These are phyloP conservation scores for Phialophora macrospora DNA, from an alignment of 2,329 filamentous ascomycete species.

Conservation along the genomic window DNA sequence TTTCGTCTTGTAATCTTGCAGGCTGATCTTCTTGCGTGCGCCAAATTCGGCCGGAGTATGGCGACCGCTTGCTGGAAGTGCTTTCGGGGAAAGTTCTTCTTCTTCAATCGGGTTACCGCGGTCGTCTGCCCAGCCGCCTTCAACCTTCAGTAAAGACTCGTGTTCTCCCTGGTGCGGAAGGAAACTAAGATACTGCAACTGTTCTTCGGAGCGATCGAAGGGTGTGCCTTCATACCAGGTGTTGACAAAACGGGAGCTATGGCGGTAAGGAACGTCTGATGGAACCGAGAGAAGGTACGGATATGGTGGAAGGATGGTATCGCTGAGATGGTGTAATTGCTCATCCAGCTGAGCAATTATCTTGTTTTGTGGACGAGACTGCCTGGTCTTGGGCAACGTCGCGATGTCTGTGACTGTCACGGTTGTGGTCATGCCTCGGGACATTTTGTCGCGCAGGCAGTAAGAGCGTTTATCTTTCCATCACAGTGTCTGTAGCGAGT, in stretches of 20 bases:
- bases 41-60: constrained; percentile 49
- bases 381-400: constrained; percentile 22
- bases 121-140: constrained; percentile 59
- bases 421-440: constrained; percentile 31
- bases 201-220: constrained; percentile 61
- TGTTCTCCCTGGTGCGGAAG: constrained; percentile 62
- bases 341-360: constrained; percentile 33
- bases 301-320: constrained; percentile 50
- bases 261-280: constrained; percentile 53
- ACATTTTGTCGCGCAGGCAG: constrained; percentile 35
- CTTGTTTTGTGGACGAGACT: constrained; percentile 1
- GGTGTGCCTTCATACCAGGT: constrained; percentile 58
- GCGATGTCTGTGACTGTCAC: constrained; percentile 23
- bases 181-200: constrained; percentile 67
- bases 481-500: constrained; percentile 24
- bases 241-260: constrained; percentile 49
- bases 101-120: constrained; percentile 52
- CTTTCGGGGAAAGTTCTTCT: constrained; percentile 47
- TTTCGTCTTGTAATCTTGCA: constrained; percentile 66
- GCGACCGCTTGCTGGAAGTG: constrained; percentile 45
- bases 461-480: constrained; percentile 29
- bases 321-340: constrained; percentile 48
- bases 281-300: constrained; percentile 55
- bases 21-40: constrained; percentile 65
- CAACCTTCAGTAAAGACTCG: constrained; percentile 56